These are phyloP conservation scores for Trypanosoma conorhini DNA, from an alignment of 208 protist species.

Conservation along the genomic window DNA sequence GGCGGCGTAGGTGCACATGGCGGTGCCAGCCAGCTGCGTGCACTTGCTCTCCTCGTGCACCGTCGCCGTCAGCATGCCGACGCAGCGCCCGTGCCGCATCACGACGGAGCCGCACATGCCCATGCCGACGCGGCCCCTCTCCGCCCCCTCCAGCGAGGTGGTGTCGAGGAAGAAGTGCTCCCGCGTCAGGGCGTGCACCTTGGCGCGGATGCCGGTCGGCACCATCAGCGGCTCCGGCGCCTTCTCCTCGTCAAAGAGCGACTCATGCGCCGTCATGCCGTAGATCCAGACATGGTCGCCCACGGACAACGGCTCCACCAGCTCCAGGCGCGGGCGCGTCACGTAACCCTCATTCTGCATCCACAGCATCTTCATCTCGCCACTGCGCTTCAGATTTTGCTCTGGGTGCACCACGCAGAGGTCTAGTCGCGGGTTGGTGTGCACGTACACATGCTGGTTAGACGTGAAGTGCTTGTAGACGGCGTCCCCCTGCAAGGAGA, in stretches of 20 bases:
- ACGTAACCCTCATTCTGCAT: constrained; percentile 92
- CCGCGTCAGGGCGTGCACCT: constrained; percentile 73
- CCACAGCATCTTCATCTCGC: constrained; percentile 93
- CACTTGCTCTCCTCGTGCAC: constrained; percentile 83
- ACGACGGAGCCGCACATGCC: constrained; percentile 90
- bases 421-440: constrained; percentile 85
- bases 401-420: constrained; percentile 87
- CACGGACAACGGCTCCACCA: constrained; percentile 63
- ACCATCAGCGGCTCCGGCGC: constrained; percentile 88
- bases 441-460: constrained; percentile 90
- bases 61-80: constrained; percentile 92
- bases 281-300: constrained; percentile 91
- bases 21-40: constrained; percentile 79
- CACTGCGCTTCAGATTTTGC: constrained; percentile 85
- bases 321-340: constrained; percentile 75
- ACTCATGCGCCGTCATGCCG: constrained; percentile 88
- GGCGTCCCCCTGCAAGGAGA: constrained; percentile 76
- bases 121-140: constrained; percentile 78
- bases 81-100: constrained; percentile 87
- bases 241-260: constrained; percentile 90
- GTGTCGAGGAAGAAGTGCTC: constrained; percentile 93
- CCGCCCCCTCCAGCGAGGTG: constrained; percentile 61
- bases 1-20: constrained; percentile 85
- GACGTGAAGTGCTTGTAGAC: constrained; percentile 91
- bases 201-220: constrained; percentile 78